These are phyloP conservation scores for Pseudopithomyces maydicus DNA, from an alignment of 2,329 filamentous ascomycete species.

Conservation along the genomic window DNA sequence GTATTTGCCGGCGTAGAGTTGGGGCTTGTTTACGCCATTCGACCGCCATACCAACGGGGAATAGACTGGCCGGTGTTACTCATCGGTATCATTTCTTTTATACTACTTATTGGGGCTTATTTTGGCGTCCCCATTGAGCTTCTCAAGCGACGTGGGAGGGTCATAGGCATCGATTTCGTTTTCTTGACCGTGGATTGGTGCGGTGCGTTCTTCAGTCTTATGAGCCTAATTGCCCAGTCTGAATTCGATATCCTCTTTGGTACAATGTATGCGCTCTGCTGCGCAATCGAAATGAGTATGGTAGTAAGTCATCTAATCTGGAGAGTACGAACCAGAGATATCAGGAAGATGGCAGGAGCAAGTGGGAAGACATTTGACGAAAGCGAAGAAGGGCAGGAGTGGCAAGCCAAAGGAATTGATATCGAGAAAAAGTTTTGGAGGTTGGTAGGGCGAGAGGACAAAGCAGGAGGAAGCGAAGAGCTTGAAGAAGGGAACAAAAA, in stretches of 20 bases:
- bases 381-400: slow-evolving; percentile 51
- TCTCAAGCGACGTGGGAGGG: slow-evolving; percentile 62
- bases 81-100: slow-evolving; percentile 61
- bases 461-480: not conserved
- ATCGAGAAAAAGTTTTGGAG: slow-evolving; percentile 16
- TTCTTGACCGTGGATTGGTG: slow-evolving; percentile 64
- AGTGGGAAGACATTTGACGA: slow-evolving; percentile 50
- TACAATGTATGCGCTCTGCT: slow-evolving; percentile 61
- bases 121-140: slow-evolving; percentile 65
- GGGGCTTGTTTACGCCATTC: slow-evolving; percentile 60
- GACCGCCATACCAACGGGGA: slow-evolving; percentile 57
- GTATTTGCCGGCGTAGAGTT: slow-evolving; percentile 59
- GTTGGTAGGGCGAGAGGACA: slow-evolving; percentile 5
- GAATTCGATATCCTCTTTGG: slow-evolving; percentile 65
- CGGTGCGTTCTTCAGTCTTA: slow-evolving; percentile 65
- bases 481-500: not conserved
- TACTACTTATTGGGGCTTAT: slow-evolving; percentile 60
- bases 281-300: slow-evolving; percentile 62
- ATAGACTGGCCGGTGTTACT: slow-evolving; percentile 56
- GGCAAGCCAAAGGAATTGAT: slow-evolving; percentile 29
- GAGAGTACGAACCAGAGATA: slow-evolving; percentile 56
- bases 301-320: slow-evolving; percentile 62
- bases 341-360: slow-evolving; percentile 53
- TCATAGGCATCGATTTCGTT: slow-evolving; percentile 62
- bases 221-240: slow-evolving; percentile 62